Percentiles rank a stretch among this genome's conserved stretches.
Evolutionary conservation across 2,329 filamentous ascomycete genomes (phyloP).

Genomic region (Hymenoscyphus infarciens): DNA sequence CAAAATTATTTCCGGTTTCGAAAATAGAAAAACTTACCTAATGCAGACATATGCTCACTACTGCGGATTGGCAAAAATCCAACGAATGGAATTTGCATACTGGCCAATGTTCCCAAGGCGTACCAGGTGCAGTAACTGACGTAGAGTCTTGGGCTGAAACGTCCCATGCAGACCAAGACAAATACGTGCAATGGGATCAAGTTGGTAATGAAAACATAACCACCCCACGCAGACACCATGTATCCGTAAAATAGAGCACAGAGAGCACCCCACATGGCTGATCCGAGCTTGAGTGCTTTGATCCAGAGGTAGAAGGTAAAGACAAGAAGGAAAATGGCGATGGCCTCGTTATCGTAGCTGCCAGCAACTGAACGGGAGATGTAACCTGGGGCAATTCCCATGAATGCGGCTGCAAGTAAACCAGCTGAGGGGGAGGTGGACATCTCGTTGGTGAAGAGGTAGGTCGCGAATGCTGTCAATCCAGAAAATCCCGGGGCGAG

Average conservation of each 20-base stretch:
- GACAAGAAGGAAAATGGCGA: slow-evolving; percentile 96
- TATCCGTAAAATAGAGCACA: slow-evolving; percentile 98
- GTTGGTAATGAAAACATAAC: slow-evolving; percentile 99
- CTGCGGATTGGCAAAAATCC: slow-evolving; percentile 95
- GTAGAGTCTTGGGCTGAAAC: slow-evolving; percentile 90
- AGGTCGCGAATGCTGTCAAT: slow-evolving; percentile 86
- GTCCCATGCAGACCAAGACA: slow-evolving; percentile 92
- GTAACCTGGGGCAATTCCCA: slow-evolving; percentile 96
- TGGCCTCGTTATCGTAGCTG: slow-evolving; percentile 99
- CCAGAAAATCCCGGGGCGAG: slow-evolving; percentile 94
- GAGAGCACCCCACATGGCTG: slow-evolving; percentile 92
- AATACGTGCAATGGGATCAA: slow-evolving; percentile 91
- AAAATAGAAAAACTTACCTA: slow-evolving; percentile 58
- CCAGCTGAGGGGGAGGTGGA: slow-evolving; percentile 91
- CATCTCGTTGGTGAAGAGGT: slow-evolving; percentile 97
- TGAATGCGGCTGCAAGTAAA: slow-evolving; percentile 89
- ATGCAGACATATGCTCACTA: slow-evolving; percentile 96
- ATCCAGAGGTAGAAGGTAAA: slow-evolving; percentile 99
- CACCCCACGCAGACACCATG: slow-evolving; percentile 99
- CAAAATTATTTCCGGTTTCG: neutral
- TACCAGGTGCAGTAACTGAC: slow-evolving; percentile 99
- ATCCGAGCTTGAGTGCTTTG: slow-evolving; percentile 94
- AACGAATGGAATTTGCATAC: slow-evolving; percentile 99
- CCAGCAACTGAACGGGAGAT: slow-evolving; percentile 97
- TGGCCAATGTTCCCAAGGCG: slow-evolving; percentile 88